Evolutionary conservation across 164 flowering plant species (phyloP).

Genomic region (Sextonia rubra): DNA sequence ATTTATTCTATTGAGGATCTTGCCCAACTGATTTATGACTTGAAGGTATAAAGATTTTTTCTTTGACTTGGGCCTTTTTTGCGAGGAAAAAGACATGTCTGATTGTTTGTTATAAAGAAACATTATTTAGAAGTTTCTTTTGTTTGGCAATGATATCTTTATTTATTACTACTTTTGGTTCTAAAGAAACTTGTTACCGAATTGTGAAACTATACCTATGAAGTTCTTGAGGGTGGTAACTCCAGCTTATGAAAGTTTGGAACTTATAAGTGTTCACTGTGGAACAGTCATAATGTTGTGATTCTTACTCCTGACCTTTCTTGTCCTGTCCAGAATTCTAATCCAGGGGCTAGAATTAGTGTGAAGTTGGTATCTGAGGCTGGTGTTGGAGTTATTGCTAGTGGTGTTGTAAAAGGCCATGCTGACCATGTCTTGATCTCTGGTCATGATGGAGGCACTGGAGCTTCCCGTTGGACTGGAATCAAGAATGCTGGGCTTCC

Average conservation of each 20-base stretch:
- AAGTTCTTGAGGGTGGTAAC: too few species aligned
- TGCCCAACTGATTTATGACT: slow-evolving; percentile 95
- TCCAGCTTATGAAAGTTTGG: neutral
- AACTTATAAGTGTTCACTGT: neutral
- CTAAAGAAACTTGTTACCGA: neutral
- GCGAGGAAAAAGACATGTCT: neutral
- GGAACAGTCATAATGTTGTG: neutral
- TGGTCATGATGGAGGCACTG: slow-evolving; percentile 99
- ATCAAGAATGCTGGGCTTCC: slow-evolving; percentile 98
- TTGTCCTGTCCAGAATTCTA: slow-evolving; percentile 56
- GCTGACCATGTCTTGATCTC: slow-evolving; percentile 97
- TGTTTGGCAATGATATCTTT: neutral
- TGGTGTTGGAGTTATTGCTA: slow-evolving; percentile 99
- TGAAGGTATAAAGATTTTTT: slow-evolving; percentile 54
- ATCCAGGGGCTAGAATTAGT: slow-evolving; percentile 88
- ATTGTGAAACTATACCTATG: neutral
- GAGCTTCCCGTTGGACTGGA: slow-evolving; percentile 99
- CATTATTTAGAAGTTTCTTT: neutral
- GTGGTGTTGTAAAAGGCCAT: slow-evolving; percentile 99
- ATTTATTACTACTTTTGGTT: too few species aligned
- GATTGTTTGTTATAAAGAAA: too few species aligned
- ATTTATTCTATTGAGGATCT: slow-evolving; percentile 99
- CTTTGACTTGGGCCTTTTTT: neutral
- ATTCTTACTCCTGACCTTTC: neutral
- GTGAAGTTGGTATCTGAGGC: slow-evolving; percentile 98